Evolutionary conservation across 2,329 filamentous ascomycete species (phyloP).

Genomic region (Aciculosporium take): DNA sequence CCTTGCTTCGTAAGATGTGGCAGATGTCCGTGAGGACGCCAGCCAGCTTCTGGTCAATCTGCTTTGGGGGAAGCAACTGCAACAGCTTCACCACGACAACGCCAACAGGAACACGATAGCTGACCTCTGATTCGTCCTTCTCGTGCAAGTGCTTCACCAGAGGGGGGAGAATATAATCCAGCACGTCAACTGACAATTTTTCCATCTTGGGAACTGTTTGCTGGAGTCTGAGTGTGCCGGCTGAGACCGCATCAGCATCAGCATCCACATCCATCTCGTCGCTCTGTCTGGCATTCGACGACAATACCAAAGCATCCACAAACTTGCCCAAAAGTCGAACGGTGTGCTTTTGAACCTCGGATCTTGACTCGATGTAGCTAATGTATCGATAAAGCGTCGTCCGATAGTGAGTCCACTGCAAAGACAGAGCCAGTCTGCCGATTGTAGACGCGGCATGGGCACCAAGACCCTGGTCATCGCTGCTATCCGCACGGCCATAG

Average conservation of each 20-base stretch:
- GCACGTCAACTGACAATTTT: conserved; percentile 59
- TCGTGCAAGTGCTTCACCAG: conserved; percentile 78
- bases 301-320: conserved; percentile 57
- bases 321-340: conserved; percentile 70
- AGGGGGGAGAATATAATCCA: conserved; percentile 61
- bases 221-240: conserved; percentile 34
- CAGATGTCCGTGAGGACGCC: conserved; percentile 82
- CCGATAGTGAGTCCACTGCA: conserved; percentile 86
- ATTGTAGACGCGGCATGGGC: conserved; percentile 78
- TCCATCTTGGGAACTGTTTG: conserved; percentile 50
- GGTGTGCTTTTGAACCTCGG: conserved; percentile 72
- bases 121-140: conserved; percentile 90
- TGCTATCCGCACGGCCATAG: conserved; percentile 59
- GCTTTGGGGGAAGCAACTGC: conserved; percentile 58
- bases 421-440: conserved; percentile 53
- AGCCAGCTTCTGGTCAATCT: conserved; percentile 62
- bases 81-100: conserved; percentile 81
- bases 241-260: conserved; percentile 15
- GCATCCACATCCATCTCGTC: conserved; percentile 31
- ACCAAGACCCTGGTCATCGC: conserved; percentile 71
- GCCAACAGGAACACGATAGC: conserved; percentile 78
- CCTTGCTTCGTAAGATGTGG: conserved; percentile 79
- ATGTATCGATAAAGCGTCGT: conserved; percentile 74
- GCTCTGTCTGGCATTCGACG: conserved; percentile 27
- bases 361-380: conserved; percentile 64